Conservation (phyloP, 345 rosid genomes). For the Salix viminalis region DNA sequence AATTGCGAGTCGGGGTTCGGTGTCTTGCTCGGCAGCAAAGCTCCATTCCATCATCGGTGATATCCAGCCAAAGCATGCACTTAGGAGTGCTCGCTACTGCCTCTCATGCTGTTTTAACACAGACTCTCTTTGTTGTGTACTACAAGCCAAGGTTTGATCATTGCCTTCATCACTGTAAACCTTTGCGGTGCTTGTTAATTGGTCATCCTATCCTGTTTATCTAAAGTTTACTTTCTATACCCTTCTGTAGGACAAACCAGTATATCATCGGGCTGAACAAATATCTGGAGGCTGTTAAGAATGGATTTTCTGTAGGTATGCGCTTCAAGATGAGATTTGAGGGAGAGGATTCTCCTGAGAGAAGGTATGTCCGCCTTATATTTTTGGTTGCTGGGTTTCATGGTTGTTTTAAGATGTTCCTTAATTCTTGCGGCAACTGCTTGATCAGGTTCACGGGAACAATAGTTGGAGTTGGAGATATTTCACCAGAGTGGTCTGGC, state of each 20-base stretch:
- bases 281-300: slow-evolving; percentile 60
- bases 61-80: slow-evolving; percentile 95
- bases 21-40: slow-evolving; percentile 63
- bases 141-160: slow-evolving; percentile 78
- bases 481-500: slow-evolving; percentile 72
- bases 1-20: slow-evolving; percentile 74
- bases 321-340: slow-evolving; percentile 90
- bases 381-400: background rate
- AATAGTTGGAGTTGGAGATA: slow-evolving; percentile 71
- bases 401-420: background rate
- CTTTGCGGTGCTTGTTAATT: background rate
- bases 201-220: background rate
- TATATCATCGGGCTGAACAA: slow-evolving; percentile 80
- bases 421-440: background rate
- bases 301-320: slow-evolving; percentile 66
- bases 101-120: slow-evolving; percentile 66
- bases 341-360: slow-evolving; percentile 86
- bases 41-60: slow-evolving; percentile 82
- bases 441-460: slow-evolving; percentile 78
- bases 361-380: slow-evolving; percentile 44
- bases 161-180: background rate
- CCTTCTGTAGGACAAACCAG: slow-evolving; percentile 72
- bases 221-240: slow-evolving; percentile 3
- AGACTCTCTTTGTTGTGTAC: slow-evolving; percentile 68
- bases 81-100: slow-evolving; percentile 95